These are phyloP conservation scores for Nicotiana tomentosiformis DNA, from an alignment of 257 asterid genomes.

Conservation along the genomic window DNA sequence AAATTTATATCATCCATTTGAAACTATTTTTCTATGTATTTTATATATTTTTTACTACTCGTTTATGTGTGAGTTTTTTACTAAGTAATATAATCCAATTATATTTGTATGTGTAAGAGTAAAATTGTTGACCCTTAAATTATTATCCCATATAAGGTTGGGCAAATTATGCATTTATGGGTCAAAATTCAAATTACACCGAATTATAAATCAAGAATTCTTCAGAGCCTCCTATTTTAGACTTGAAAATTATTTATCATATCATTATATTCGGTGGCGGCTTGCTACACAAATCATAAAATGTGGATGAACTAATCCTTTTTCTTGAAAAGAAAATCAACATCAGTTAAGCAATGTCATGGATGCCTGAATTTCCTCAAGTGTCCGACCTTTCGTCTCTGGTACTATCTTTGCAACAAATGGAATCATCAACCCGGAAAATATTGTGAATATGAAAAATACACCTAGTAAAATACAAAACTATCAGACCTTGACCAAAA, in stretches of 20 bases:
- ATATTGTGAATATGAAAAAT: constrained; percentile 34
- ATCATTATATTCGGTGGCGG: no score
- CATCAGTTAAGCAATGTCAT: constrained; percentile 8
- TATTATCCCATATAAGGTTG: no score
- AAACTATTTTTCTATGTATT: not conserved
- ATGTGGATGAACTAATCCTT: not conserved
- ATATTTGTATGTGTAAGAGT: no score
- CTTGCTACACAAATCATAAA: not conserved
- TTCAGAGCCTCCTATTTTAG: no score
- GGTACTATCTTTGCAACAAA: constrained; percentile 70
- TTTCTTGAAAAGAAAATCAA: not conserved
- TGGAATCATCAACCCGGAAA: constrained; percentile 33
- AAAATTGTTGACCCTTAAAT: no score
- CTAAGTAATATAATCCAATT: no score
- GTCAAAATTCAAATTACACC: no score
- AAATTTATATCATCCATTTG: not conserved
- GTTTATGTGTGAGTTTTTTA: no score
- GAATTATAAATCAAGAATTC: no score
- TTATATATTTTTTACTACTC: no score
- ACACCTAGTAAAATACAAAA: constrained; percentile 32
- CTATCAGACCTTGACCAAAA: not conserved
- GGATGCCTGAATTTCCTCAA: constrained; percentile 64
- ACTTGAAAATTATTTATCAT: no score
- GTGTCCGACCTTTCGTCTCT: constrained; percentile 77
- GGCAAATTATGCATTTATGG: no score